These are phyloP conservation scores for Tubosaeta brunneosetosa DNA, from an alignment of 768 basidiomycete species.

Conservation along the genomic window DNA sequence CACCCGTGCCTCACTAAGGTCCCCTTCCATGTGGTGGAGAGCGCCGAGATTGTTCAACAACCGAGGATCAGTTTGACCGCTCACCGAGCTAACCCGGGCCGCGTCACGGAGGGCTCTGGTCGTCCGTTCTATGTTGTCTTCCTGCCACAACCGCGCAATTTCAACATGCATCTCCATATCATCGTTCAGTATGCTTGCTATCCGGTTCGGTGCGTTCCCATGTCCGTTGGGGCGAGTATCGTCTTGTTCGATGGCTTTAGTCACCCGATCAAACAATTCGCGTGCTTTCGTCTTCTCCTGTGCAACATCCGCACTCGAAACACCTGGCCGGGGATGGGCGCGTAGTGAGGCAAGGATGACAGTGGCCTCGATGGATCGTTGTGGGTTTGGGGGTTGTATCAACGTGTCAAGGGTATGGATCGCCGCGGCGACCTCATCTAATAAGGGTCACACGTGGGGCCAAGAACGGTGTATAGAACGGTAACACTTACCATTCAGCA, in stretches of 20 bases:
- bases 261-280: constrained; percentile 74
- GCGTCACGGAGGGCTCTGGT: constrained; percentile 72
- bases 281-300: constrained; percentile 72
- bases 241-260: constrained; percentile 63
- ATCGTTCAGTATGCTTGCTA: constrained; percentile 54
- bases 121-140: constrained; percentile 70
- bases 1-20: constrained; percentile 48
- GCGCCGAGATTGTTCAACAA: constrained; percentile 79
- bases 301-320: constrained; percentile 65
- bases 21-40: constrained; percentile 66
- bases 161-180: constrained; percentile 91
- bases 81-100: constrained; percentile 53
- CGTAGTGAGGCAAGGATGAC: constrained; percentile 88
- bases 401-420: constrained; percentile 81
- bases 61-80: constrained; percentile 53
- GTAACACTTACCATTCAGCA: constrained; percentile 64
- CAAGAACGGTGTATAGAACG: background rate
- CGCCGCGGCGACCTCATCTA: constrained; percentile 80
- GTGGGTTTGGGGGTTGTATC: constrained; percentile 59
- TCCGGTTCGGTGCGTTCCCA: constrained; percentile 25
- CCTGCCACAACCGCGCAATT: constrained; percentile 85
- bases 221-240: constrained; percentile 45
- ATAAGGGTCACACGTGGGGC: background rate
- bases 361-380: constrained; percentile 74
- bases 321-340: constrained; percentile 75